Evolutionary conservation across 2,329 filamentous ascomycete genomes (phyloP), one percentile per base, ranked within the genome.

Genomic region (Didymella pomorum): DNA sequence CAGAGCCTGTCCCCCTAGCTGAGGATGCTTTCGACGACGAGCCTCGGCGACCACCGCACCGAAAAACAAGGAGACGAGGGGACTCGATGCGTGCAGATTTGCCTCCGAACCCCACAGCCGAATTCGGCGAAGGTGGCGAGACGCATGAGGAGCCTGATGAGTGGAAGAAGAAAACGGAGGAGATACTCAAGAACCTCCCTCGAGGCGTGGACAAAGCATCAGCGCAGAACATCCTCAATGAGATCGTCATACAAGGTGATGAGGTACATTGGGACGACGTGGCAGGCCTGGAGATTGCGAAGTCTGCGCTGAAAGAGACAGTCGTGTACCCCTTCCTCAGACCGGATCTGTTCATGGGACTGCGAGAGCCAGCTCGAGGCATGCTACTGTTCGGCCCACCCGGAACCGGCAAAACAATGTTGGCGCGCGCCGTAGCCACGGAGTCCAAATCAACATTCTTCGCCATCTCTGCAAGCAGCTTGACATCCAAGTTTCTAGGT

Each of bases 321-420:
- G 95, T 99, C 1, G 94, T 99, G 2, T 99, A 99, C 70, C 95
- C 95, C 0, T 98, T 99, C 74, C 81, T 99, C 11, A 89, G 95
- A 1, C 95, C 95, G 1, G 95, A 99, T 77, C 80, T 99, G 2
- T 99, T 99, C 79, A 95, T 94, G 86, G 95, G 95, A 0, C 83
- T 99, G 11, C 89, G 95, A 37, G 95, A 99, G 73, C 95, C 95
- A 20, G 94, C 95, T 14, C 84, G 93, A 57, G 95, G 95, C 6
- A 98, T 99, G 92, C 83, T 99, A 1, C 83, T 99, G 1, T 99
- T 99, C 72, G 95, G 95, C 0, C 95, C 95, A 1, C 95, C 95
- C 0, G 95, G 95, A n/a, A 99, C 95, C 0, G 95, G 95, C 51
- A 99, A 99, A 78, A 99, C 95, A 0, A 99, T 99, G 95, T 82